Evolutionary conservation across 176 grass and related monocot species (phyloP).

Genomic region (Zoysia pacifica): DNA sequence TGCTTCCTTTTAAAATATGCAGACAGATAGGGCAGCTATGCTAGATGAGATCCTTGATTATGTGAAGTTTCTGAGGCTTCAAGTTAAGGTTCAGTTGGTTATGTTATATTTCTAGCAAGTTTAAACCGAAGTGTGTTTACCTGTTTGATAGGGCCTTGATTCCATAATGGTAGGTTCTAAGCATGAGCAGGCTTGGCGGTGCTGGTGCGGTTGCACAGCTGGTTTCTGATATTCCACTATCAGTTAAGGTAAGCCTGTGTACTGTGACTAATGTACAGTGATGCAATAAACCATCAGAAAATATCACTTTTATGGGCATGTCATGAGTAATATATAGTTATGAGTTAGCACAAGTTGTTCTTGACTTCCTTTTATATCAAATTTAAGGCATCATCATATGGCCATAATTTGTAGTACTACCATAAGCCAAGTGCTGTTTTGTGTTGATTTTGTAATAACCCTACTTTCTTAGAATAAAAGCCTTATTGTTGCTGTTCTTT

Average conservation of each 20-base stretch:
- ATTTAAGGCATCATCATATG: background rate
- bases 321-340: background rate
- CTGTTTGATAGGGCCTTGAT: slow-evolving; percentile 37
- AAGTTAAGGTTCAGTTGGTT: slow-evolving; percentile 80
- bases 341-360: background rate
- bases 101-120: slow-evolving; percentile 25
- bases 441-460: slow-evolving; percentile 8
- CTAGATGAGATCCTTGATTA: slow-evolving; percentile 98
- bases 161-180: slow-evolving; percentile 70
- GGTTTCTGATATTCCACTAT: slow-evolving; percentile 89
- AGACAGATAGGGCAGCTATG: slow-evolving; percentile 99
- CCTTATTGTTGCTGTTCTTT: background rate
- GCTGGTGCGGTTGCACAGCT: slow-evolving; percentile 96
- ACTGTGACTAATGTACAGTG: slow-evolving; percentile 28
- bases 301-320: slow-evolving; percentile 4
- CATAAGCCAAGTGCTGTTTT: background rate
- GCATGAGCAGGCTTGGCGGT: slow-evolving; percentile 98
- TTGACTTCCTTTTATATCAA: slow-evolving; percentile 16
- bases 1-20: slow-evolving; percentile 49
- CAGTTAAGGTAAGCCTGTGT: slow-evolving; percentile 72
- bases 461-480: background rate
- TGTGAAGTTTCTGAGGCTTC: slow-evolving; percentile 97
- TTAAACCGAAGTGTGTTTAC: slow-evolving; percentile 6
- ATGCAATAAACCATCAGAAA: background rate
- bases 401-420: background rate